Base-by-base conservation (phyloP, 257 asterid genomes). In the Capsicum chinense region DNA sequence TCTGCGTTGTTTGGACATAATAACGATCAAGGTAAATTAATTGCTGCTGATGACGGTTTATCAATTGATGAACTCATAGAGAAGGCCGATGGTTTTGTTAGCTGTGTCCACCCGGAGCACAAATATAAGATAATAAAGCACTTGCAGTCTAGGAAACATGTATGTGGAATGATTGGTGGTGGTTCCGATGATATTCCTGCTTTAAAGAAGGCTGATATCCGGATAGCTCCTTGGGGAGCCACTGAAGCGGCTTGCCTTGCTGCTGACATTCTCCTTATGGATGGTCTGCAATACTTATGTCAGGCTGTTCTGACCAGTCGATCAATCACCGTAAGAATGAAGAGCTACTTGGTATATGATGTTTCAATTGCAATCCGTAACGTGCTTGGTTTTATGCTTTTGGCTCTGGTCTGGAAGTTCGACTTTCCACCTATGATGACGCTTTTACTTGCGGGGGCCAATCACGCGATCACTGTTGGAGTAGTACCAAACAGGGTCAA, bases 351-450 rank as follows among this genome's bases (percentile, higher is more conserved):
- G 91, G 99, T 96, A 90, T 62, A 97, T 89, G 99, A 97, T 21
- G 99, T 97, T 88, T 95, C 99, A 4, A 97, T 97, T 76, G 95
- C 99, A 48, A 97, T 93, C 80, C 98, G 97, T 93, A 94, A 95
- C 37, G 99, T 97, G 94, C 97, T 96, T 60, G 98, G 98, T 39
- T 96, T 96, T 90, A 94, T 96, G 99, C 83, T 96, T 89, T 88
- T 96, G 85, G 98, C 98, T 9, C 91, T 96, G 87, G 93, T 96
- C 83, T 96, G 99, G 99, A 76, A 91, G 26, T 96, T 96, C 64
- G 98, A 96, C 88, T 96, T 96, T 83, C 99, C 99, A 26, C 99
- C 99, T 57, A 94, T 94, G 87, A 93, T 93, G 99, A 98, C 94
- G 90, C 98, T 96, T 87, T 21, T 21, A 1, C 21, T 63, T 11